Base-by-base conservation (phyloP, 1,284 basidiomycete species). In the Naganishia sp. region DNA sequence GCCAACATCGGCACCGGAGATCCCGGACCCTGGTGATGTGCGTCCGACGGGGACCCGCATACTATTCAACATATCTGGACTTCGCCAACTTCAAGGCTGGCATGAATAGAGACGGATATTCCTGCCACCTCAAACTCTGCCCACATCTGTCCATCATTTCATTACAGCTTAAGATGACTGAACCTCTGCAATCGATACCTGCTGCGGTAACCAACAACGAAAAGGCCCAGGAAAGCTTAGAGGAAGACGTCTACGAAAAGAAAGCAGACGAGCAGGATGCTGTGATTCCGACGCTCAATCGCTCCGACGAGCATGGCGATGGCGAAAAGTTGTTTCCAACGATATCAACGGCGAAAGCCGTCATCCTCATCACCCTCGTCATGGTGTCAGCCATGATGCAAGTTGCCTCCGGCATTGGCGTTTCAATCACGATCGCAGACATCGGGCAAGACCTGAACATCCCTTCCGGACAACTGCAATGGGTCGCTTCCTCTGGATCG, bases 401-500 rank as follows among this genome's bases (percentile, higher is more conserved):
- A 28, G 55, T 57, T 23, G 43, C 43, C 9, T 23, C 43, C 18
- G 55, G 55, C 18, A 57, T 57, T 28, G 55, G 55, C 25, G 43
- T 46, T 28, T 57, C 55, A 28, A 57, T 77, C 46, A 75, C 76
- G 2, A 72, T 81, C 25, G 79, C 79, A 0, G 71, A 76, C 4
- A 77, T 79, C 16, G 77, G 76, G n/a, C 48, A 55, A 10, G 72
- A 77, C 48, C 68, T 79, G 6, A 70, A 70, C 2, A 68, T 78
- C 42, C 65, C 70, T 23, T 68, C 72, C 11, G 68, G 75, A 18
- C 68, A 74, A 49, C 72, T 78, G 16, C 75, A 77, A 56, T 81
- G 80, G 80, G 76, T 78, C 3, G 67, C 77, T 10, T 76, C 78
- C 6, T 73, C 79, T 56, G 77, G 79, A 67, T 75, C 78, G 4